Percentiles rank a stretch among this genome's conserved stretches.
Conservation (phyloP, 2,329 filamentous ascomycete species). For the Claviceps capensis region DNA sequence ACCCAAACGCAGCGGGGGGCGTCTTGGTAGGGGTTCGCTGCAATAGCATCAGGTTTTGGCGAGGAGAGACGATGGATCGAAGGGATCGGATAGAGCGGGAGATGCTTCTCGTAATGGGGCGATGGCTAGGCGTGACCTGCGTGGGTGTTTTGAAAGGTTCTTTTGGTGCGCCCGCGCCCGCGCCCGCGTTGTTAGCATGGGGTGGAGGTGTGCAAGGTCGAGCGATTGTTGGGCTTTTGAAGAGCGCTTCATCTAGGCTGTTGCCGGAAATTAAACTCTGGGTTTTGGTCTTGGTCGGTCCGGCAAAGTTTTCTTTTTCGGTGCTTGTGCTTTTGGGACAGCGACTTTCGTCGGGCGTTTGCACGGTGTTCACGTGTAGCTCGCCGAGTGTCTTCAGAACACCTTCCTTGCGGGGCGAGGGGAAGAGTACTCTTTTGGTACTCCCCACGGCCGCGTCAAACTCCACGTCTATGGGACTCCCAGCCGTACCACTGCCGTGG, state of each 20-base stretch:
- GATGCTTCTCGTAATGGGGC: slow-evolving; percentile 47
- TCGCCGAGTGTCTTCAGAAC: slow-evolving; percentile 48
- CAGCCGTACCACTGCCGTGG: slow-evolving; percentile 39
- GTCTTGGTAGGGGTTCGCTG: slow-evolving; percentile 35
- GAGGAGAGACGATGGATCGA: slow-evolving; percentile 30
- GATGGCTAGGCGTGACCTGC: slow-evolving; percentile 45
- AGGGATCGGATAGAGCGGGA: slow-evolving; percentile 40
- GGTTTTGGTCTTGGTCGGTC: slow-evolving; percentile 5
- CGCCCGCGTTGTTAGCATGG: slow-evolving; percentile 25
- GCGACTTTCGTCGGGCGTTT: slow-evolving; percentile 23
- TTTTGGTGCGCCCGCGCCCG: slow-evolving; percentile 15
- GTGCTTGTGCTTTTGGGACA: slow-evolving; percentile 12
- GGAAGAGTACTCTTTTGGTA: slow-evolving; percentile 62
- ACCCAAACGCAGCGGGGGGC: slow-evolving; percentile 17
- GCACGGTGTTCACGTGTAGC: slow-evolving; percentile 37
- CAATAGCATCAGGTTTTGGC: slow-evolving; percentile 26
- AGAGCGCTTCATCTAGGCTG: slow-evolving; percentile 45
- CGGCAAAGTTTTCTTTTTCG: slow-evolving; percentile 33
- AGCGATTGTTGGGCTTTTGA: slow-evolving; percentile 40
- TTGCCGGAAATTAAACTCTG: slow-evolving; percentile 32
- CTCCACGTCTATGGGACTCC: slow-evolving; percentile 42
- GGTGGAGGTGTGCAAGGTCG: slow-evolving; percentile 40
- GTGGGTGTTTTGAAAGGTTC: slow-evolving; percentile 49
- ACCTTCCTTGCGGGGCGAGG: slow-evolving; percentile 56
- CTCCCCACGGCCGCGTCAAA: slow-evolving; percentile 33